phyloP scores from a whole-genome alignment of 2,329 filamentous ascomycete genomes.

The Xylaria digitata region DNA sequence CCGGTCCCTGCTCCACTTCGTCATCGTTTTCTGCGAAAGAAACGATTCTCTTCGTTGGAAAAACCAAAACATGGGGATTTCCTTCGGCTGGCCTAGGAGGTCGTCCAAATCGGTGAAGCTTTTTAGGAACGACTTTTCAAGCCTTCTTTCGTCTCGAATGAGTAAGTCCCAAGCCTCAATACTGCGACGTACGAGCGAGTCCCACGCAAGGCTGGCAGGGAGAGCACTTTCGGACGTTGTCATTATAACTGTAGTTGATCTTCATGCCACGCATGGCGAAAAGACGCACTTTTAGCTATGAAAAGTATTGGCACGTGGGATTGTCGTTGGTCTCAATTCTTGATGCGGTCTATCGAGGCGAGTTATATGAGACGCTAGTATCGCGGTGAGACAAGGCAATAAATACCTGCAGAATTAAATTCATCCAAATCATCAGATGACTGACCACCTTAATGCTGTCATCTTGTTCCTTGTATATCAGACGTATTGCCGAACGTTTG shows the following conservation, averaged over 20 bases:
- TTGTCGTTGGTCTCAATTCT: no score
- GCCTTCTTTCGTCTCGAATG: not conserved
- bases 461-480: no score
- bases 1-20: conserved; percentile 33
- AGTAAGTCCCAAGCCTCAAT: not conserved
- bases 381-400: no score
- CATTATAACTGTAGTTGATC: conserved; percentile 16
- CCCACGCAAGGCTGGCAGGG: not conserved
- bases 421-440: no score
- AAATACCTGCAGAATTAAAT: no score
- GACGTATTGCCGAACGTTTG: no score
- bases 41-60: conserved; percentile 37
- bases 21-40: conserved; percentile 28
- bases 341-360: no score
- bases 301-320: no score
- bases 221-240: not conserved
- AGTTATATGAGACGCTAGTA: no score
- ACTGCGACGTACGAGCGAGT: conserved; percentile 22
- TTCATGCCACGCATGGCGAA: no score
- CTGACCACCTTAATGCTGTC: no score
- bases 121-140: conserved; percentile 2
- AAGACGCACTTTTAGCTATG: no score
- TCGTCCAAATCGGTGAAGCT: conserved; percentile 14
- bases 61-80: conserved; percentile 26
- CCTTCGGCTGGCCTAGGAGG: not conserved